These are phyloP conservation scores for Bromus sterilis DNA, from an alignment of 176 grass and related monocot genomes.

Conservation along the genomic window DNA sequence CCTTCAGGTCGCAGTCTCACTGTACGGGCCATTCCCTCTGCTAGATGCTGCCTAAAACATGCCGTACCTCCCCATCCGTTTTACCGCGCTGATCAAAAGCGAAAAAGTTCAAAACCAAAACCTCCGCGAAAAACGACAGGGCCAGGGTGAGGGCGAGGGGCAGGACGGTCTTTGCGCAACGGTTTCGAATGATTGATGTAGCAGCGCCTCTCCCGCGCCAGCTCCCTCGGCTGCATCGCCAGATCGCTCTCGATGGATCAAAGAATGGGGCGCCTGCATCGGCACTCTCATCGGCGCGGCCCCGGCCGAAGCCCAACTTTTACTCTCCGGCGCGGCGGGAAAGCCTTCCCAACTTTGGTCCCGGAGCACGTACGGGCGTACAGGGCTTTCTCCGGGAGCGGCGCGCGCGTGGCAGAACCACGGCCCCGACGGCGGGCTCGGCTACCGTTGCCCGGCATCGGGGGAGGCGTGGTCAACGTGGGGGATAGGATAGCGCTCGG, in stretches of 20 bases:
- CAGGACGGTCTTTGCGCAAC: background rate
- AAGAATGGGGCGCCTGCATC: no score
- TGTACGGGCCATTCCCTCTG: background rate
- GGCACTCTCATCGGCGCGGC: no score
- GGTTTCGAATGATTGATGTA: background rate
- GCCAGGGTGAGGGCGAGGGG: background rate
- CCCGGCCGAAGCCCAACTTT: background rate
- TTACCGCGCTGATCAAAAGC: background rate
- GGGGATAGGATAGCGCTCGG: background rate
- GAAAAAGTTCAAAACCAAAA: background rate
- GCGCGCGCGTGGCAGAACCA: no score
- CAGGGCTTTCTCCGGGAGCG: no score
- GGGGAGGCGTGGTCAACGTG: slow-evolving; percentile 17
- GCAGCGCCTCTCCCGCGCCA: background rate
- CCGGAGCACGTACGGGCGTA: no score
- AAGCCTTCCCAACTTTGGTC: background rate
- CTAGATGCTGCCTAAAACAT: background rate
- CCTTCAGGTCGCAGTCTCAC: background rate
- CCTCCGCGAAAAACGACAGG: background rate
- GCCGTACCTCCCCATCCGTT: background rate
- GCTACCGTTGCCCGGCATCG: background rate
- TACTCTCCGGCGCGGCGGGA: background rate
- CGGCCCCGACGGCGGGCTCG: no score
- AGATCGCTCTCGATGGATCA: background rate
- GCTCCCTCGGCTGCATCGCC: no score